phyloP scores from a whole-genome alignment of 106 monocot genomes.

The Dioscorea zingiberensis region DNA sequence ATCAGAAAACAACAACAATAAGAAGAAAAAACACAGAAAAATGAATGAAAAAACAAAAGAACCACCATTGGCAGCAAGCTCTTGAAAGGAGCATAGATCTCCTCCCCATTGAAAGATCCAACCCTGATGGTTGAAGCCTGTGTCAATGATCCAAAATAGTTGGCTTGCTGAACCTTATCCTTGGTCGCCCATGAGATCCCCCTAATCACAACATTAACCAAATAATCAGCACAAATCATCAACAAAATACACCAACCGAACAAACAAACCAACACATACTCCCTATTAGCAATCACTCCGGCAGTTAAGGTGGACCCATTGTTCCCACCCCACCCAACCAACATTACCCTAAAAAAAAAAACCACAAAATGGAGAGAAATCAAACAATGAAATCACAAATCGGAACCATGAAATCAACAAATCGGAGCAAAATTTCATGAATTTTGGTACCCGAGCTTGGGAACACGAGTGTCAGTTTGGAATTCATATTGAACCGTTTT shows the following conservation, averaged over 20 bases:
- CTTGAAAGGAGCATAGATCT: constrained; percentile 97
- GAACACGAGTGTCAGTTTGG: constrained; percentile 72
- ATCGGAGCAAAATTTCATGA: neutral
- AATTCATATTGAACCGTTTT: constrained; percentile 77
- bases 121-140: constrained; percentile 87
- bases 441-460: constrained; percentile 70
- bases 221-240: neutral
- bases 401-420: neutral
- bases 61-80: constrained; percentile 91
- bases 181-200: constrained; percentile 98
- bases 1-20: neutral
- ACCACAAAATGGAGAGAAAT: neutral
- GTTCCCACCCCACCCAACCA: constrained; percentile 99
- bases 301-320: constrained; percentile 94
- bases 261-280: constrained; percentile 36
- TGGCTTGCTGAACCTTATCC: constrained; percentile 89
- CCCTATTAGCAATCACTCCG: constrained; percentile 87
- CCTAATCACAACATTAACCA: constrained; percentile 16
- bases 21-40: neutral
- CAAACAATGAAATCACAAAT: neutral
- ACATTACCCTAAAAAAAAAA: constrained; percentile 55
- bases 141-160: constrained; percentile 92
- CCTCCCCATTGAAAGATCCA: constrained; percentile 93
- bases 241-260: neutral
- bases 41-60: neutral